These are phyloP conservation scores for Cystobasidium pallidum DNA, from an alignment of 1,284 basidiomycete genomes.

Conservation along the genomic window DNA sequence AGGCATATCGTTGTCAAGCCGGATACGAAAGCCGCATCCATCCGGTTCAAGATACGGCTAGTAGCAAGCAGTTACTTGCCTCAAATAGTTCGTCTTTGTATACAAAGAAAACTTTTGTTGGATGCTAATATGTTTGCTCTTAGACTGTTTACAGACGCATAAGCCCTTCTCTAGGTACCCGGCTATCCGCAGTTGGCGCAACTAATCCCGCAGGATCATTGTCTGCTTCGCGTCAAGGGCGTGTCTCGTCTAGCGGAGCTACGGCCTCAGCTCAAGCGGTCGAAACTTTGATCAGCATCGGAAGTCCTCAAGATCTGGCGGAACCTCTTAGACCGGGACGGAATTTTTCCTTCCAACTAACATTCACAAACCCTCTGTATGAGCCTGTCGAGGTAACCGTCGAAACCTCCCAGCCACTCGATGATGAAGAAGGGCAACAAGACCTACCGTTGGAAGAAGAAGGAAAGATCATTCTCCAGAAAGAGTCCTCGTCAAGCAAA, in stretches of 20 bases:
- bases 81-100: constrained; percentile 64
- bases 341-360: constrained; percentile 82
- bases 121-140: constrained; percentile 59
- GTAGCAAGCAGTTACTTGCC: constrained; percentile 93
- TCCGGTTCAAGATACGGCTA: constrained; percentile 94
- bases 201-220: not conserved
- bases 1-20: constrained; percentile 82
- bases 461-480: not conserved
- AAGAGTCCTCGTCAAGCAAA: not conserved
- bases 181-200: constrained; percentile 22
- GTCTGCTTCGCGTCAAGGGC: constrained; percentile 3
- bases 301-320: constrained; percentile 6
- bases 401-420: constrained; percentile 62
- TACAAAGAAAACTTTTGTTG: constrained; percentile 1
- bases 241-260: constrained; percentile 30
- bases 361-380: constrained; percentile 88
- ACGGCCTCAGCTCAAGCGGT: constrained; percentile 28
- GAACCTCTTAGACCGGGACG: constrained; percentile 68
- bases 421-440: constrained; percentile 56
- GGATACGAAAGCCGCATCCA: constrained; percentile 90
- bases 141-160: constrained; percentile 39
- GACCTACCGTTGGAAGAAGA: constrained; percentile 56
- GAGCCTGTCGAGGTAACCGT: constrained; percentile 88
- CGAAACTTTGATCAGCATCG: constrained; percentile 33
- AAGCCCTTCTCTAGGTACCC: constrained; percentile 17